Evolutionary conservation across 2,329 filamentous ascomycete species (phyloP), one percentile per base, ranked within the genome.

Genomic region (Leptoxyphium fumago): DNA sequence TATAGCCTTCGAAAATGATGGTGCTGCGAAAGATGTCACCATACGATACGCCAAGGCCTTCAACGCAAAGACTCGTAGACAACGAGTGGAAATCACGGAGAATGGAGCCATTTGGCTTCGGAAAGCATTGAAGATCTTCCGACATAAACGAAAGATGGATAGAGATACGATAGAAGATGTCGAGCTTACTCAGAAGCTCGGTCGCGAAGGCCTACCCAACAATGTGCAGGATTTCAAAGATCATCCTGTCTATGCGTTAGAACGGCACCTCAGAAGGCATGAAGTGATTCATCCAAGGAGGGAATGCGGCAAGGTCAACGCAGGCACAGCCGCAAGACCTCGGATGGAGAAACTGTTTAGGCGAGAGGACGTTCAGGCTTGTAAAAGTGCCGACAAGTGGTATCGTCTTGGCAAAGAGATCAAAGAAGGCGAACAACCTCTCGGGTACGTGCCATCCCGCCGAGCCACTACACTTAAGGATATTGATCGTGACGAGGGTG

Each of bases 341-440:
- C 66, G 70, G 38, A 65, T 89, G 48, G 88, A 94, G 59, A 75
- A 77, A 42, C 80, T 98, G 0, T 98, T 85, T 59, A 78, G 88
- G 18, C 75, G 91, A 2, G 73, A 72, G 40, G 85, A 96, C 58
- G 85, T 98, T 0, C 78, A 84, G 43, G 56, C 78, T 5, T 86
- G 86, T 1, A 76, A 80, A 48, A 93, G 79, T 48, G 79, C 78
- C 2, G 86, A 94, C 52, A 86, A 83, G 50, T 98, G 91, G 93
- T 95, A 91, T 61, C 78, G 88, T 2, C 65, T 89, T 47, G 91
- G 91, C 0, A 74, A 86, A 21, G 80, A 87, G 50, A 77, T 98
- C 7, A 84, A 78, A 51, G 65, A 76, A 0, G 78, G 82, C 11
- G 84, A 94, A 59, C 81, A 91, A 45, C 85, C 91, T 0, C 72